Evolutionary conservation across 2,329 filamentous ascomycete genomes (phyloP).

Genomic region (Neurospora sp.): DNA sequence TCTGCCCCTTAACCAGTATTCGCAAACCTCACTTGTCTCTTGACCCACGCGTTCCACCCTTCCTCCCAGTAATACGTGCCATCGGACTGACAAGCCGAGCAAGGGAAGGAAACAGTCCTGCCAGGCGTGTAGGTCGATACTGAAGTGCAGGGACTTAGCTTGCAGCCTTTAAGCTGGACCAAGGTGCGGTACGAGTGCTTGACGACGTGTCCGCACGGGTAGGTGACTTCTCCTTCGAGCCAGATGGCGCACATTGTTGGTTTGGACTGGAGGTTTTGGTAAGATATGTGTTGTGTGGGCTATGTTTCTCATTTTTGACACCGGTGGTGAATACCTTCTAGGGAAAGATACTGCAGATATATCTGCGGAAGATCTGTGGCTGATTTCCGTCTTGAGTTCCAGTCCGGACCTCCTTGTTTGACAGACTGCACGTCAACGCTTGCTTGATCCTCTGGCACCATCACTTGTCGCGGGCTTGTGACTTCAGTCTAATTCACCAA

Average conservation of each 20-base stretch:
- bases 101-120: background rate
- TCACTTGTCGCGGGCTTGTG: background rate
- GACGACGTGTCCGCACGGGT: background rate
- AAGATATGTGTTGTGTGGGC: too few species aligned
- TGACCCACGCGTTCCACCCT: background rate
- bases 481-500: background rate
- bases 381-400: rapidly evolving
- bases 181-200: background rate
- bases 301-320: too few species aligned
- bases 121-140: background rate
- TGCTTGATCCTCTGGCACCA: background rate
- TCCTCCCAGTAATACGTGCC: background rate
- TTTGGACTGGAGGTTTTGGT: background rate
- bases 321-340: too few species aligned
- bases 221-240: background rate
- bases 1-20: background rate
- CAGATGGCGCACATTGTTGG: background rate
- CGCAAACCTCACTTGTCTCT: background rate
- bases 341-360: background rate
- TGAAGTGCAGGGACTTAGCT: background rate
- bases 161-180: background rate
- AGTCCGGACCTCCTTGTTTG: background rate
- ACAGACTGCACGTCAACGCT: background rate
- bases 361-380: background rate
- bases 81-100: background rate